phyloP scores from a whole-genome alignment of 768 basidiomycete species.

The Tricholoma hemisulphureum region DNA sequence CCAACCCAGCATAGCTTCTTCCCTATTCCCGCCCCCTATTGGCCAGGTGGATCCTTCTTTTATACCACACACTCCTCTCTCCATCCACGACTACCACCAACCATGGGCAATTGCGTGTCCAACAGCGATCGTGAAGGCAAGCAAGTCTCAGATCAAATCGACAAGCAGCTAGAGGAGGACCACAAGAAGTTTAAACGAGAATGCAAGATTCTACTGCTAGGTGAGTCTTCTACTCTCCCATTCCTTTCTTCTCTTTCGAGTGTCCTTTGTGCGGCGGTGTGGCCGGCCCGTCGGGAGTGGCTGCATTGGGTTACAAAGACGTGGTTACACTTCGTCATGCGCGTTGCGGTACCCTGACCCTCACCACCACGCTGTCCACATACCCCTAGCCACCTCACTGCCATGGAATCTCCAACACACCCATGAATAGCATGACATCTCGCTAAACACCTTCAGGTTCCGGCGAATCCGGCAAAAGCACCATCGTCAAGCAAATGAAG shows the following conservation, averaged over 20 bases:
- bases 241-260: not conserved
- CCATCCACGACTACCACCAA: not conserved
- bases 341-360: not conserved
- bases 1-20: not conserved
- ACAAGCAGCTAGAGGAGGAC: slow-evolving; percentile 85
- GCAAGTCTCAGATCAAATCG: slow-evolving; percentile 70
- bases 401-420: not conserved
- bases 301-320: no score
- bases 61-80: no score
- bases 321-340: no score
- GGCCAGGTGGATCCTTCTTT: not conserved
- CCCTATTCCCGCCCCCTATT: not conserved
- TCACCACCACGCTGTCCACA: not conserved
- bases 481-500: slow-evolving; percentile 96
- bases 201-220: slow-evolving; percentile 92
- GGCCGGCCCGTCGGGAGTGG: not conserved
- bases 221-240: slow-evolving; percentile 42
- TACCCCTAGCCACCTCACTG: not conserved
- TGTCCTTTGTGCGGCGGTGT: not conserved
- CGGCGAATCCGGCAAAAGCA: slow-evolving; percentile 93
- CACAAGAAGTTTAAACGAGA: slow-evolving; percentile 77
- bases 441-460: slow-evolving; percentile 73
- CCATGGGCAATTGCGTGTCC: slow-evolving; percentile 72
- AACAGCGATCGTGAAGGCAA: slow-evolving; percentile 55
- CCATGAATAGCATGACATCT: not conserved